Base-by-base conservation (phyloP, 2,329 filamentous ascomycete genomes). In the Fusarium decemcellulare region DNA sequence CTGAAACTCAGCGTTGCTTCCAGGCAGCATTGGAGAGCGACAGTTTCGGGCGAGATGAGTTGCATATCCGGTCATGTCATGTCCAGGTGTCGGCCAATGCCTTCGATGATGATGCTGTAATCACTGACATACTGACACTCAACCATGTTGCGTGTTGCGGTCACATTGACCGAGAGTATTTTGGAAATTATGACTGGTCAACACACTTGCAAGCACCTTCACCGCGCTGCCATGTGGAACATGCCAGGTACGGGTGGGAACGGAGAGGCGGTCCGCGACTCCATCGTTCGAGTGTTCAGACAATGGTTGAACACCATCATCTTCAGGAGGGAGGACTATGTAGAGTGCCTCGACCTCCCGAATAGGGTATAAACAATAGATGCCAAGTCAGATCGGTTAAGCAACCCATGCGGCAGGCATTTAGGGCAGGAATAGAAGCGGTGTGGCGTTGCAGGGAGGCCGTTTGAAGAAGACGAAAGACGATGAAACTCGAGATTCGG, bases 401-500 rank as follows among this genome's bases (percentile, higher is more conserved):
- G 36, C 48, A 37, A 27, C 14, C 18, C 23, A 39, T 53, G 23
- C 23, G 16, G 11, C 10, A 14, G 27, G 23, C 14, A 39, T 40
- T 23, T 14, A 18, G 40, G 14, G 36, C 34, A 57, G 15, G 12
- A 18, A 48, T 32, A 32, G 43, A 48, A 42, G 63, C 34, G 52
- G 55, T 56, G 67, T 71, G 63, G 63, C 64, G 56, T 57, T 62
- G 15, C 42, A 68, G 30, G 43, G 48, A 50, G 11, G 36, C 43
- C 50, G 18, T 48, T 30, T 44, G 36, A 37, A 53, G 61, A n/a
- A 43, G 43, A 52, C 46, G 40, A 50, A 59, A 54, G 18, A 47
- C 48, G 56, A 60, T 68, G 56, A 57, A 71, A 65, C 56, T 60
- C 52, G 55, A 61, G 56, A 65, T 48, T 56, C 59, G 47, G 47